phyloP scores from a whole-genome alignment of 2,329 filamentous ascomycete species.

The Neofusicoccum umdonicola region DNA sequence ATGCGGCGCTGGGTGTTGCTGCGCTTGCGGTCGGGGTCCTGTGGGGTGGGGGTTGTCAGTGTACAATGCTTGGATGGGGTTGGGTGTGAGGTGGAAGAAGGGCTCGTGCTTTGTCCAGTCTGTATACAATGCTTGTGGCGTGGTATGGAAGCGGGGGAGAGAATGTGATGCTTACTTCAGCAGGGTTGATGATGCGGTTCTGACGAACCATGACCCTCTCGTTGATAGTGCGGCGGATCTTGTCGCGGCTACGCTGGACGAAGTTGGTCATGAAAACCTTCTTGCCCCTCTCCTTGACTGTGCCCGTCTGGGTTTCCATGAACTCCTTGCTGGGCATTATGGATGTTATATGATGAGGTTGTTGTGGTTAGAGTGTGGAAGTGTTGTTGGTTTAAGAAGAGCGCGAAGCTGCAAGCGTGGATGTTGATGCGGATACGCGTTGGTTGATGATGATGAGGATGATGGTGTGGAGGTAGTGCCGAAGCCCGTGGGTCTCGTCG shows the following conservation, averaged over 20 bases:
- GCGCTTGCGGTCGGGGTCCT: not conserved
- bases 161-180: not conserved
- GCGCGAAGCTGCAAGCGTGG: not conserved
- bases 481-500: not conserved
- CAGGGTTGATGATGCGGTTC: not conserved
- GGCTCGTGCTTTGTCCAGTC: too few species aligned
- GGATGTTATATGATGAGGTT: not conserved
- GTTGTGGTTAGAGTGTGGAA: not conserved
- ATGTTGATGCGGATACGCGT: not conserved
- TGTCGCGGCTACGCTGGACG: not conserved
- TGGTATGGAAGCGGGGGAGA: not conserved
- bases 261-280: not conserved
- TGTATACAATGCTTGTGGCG: not conserved
- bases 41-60: not conserved
- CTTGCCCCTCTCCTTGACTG: not conserved
- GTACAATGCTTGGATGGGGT: not conserved
- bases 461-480: not conserved
- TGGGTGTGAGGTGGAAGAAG: not conserved
- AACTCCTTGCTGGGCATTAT: not conserved
- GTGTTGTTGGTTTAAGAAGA: not conserved
- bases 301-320: not conserved
- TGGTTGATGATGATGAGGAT: not conserved
- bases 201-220: not conserved
- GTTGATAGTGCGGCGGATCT: not conserved
- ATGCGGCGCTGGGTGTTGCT: not conserved